A percentile compares a stretch with the other conserved stretches of the same genome.
These are phyloP conservation scores for Xanthoceras sorbifolium DNA, from an alignment of 345 rosid species.

Conservation along the genomic window DNA sequence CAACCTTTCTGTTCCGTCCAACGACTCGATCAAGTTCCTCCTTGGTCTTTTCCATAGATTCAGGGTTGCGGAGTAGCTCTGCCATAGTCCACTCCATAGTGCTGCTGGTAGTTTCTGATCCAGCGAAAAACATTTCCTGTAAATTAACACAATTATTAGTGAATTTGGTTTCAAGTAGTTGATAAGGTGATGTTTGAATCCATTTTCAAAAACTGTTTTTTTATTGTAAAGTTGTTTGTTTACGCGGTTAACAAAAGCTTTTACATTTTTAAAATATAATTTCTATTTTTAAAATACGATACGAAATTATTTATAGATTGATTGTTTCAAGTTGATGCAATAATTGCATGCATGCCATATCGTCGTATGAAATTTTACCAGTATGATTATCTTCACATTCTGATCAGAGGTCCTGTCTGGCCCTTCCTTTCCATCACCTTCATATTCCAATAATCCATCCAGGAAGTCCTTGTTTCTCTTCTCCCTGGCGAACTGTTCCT, in stretches of 20 bases:
- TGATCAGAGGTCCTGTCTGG: constrained; percentile 8
- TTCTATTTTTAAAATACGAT: no score
- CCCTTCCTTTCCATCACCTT: constrained; percentile 20
- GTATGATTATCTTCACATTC: constrained; percentile 3
- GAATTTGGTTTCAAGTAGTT: background rate
- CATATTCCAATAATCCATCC: constrained; percentile 20
- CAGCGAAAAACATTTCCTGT: constrained; percentile 8
- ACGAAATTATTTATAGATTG: no score
- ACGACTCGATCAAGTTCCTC: constrained; percentile 10
- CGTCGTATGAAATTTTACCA: constrained; percentile 15
- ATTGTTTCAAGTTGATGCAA: background rate
- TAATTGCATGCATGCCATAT: background rate
- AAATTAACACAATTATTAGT: background rate
- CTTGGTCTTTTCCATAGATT: background rate
- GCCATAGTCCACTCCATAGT: background rate
- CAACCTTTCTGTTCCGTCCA: constrained; percentile 1
- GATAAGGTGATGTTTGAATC: no score
- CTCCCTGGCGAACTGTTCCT: background rate
- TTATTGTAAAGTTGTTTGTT: no score
- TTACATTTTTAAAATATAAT: no score
- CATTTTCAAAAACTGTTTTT: no score
- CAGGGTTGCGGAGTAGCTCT: constrained; percentile 19
- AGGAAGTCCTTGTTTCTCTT: constrained; percentile 13
- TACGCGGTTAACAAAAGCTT: no score
- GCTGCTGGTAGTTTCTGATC: background rate